phyloP scores from a whole-genome alignment of 805 yeast genomes.

The Metschnikowia hibisci region DNA sequence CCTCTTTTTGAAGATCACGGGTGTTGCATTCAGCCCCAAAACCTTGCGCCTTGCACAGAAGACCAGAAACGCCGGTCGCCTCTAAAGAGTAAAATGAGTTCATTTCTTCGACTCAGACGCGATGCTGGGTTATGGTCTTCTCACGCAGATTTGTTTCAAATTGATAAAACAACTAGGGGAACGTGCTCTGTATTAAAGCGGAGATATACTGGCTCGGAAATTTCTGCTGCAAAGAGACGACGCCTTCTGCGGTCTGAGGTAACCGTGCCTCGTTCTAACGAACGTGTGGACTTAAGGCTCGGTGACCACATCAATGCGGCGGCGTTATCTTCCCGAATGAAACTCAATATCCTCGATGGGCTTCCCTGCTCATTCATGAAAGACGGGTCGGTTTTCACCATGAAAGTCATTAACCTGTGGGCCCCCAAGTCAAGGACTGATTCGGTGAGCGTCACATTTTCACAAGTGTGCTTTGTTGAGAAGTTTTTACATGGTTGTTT shows the following conservation, averaged over 20 bases:
- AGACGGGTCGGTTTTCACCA: slow-evolving; percentile 10
- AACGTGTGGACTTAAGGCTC: slow-evolving; percentile 1
- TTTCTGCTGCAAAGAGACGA: not conserved
- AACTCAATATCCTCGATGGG: slow-evolving; percentile 11
- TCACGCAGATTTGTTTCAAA: not conserved
- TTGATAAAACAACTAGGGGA: not conserved
- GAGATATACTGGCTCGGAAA: not conserved
- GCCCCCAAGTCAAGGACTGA: not conserved
- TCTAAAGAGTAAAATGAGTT: not conserved
- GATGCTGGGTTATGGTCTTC: not conserved
- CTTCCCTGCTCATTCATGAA: slow-evolving; percentile 13
- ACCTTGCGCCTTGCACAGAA: not conserved
- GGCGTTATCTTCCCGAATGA: slow-evolving; percentile 4
- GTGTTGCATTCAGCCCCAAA: not conserved
- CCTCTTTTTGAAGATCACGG: slow-evolving; percentile 10
- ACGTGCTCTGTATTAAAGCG: not conserved
- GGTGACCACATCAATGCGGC: slow-evolving; percentile 7
- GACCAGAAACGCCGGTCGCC: not conserved
- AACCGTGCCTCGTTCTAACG: not conserved
- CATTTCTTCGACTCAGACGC: not conserved
- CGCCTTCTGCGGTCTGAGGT: slow-evolving; percentile 1
- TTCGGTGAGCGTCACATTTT: slow-evolving; percentile 7
- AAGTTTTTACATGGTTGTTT: slow-evolving; percentile 11
- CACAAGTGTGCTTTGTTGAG: slow-evolving; percentile 8
- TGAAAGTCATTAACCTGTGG: not conserved